A percentile compares a stretch with the other conserved stretches of the same genome.
These are phyloP conservation scores for Podospora anserina DNA, from an alignment of 495 filamentous ascomycete species.

Conservation along the genomic window DNA sequence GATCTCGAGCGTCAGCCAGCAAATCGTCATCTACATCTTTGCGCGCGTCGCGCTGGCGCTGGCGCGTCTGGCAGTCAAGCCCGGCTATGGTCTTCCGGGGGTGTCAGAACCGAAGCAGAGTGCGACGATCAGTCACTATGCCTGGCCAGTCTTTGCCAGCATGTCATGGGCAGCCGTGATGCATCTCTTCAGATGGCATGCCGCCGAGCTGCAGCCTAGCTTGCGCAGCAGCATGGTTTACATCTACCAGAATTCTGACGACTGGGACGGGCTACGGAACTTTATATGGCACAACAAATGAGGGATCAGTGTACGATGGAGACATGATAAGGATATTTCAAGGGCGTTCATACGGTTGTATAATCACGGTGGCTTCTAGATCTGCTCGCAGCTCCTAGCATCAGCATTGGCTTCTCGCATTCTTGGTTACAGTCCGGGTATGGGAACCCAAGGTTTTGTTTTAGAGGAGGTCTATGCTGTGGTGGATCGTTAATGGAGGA, in stretches of 20 bases:
- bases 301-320: neutral
- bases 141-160: conserved; percentile 88
- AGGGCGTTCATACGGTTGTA: conserved; percentile 16
- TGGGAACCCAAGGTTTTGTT: neutral
- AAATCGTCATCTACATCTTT: conserved; percentile 98
- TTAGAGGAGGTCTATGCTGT: neutral
- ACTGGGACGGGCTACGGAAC: conserved; percentile 77
- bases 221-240: conserved; percentile 96
- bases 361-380: neutral
- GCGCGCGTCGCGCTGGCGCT: conserved; percentile 81
- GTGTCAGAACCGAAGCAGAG: conserved; percentile 39
- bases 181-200: conserved; percentile 91
- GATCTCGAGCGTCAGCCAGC: conserved; percentile 82
- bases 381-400: neutral
- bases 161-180: conserved; percentile 89
- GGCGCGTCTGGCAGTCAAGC: conserved; percentile 76
- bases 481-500: neutral
- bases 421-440: neutral
- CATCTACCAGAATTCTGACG: conserved; percentile 81
- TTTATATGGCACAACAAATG: conserved; percentile 84
- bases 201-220: conserved; percentile 82
- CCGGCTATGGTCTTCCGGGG: conserved; percentile 46
- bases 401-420: neutral
- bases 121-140: conserved; percentile 58
- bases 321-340: neutral